phyloP scores from a whole-genome alignment of 768 basidiomycete species.

The Tulasnella sp. region DNA sequence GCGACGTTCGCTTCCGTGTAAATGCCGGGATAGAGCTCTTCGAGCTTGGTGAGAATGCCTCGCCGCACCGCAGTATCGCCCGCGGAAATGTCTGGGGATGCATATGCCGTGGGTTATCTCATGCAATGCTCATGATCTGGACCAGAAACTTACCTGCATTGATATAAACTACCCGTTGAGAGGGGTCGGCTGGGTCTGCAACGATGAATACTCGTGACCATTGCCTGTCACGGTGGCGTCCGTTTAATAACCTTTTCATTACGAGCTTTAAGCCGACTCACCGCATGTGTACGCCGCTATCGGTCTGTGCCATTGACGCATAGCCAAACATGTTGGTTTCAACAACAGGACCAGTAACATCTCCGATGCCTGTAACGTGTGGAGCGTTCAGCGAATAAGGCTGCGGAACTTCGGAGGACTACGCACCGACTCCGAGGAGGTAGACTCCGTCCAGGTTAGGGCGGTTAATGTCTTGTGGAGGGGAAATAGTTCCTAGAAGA shows the following conservation, averaged over 20 bases:
- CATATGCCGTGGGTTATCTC: not conserved
- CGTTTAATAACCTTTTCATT: not conserved
- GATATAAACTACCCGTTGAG: conserved; percentile 62
- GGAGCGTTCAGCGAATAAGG: not conserved
- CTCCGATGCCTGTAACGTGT: conserved; percentile 45
- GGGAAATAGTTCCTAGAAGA: not conserved
- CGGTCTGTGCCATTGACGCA: conserved; percentile 54
- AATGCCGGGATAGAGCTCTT: conserved; percentile 49
- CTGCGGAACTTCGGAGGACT: not conserved
- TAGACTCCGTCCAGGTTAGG: not conserved
- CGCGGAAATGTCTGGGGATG: conserved; percentile 60
- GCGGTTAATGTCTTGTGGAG: not conserved
- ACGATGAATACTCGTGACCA: conserved; percentile 70
- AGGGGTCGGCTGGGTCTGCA: conserved; percentile 48
- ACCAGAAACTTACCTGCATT: conserved; percentile 48
- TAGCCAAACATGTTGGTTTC: conserved; percentile 86
- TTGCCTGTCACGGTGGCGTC: conserved; percentile 31
- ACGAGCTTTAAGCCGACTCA: not conserved
- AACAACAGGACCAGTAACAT: conserved; percentile 71
- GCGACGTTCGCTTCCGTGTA: conserved; percentile 68
- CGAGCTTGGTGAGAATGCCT: conserved; percentile 52
- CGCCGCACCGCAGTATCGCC: conserved; percentile 70
- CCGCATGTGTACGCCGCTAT: conserved; percentile 71
- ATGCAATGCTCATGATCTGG: not conserved
- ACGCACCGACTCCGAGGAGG: conserved; percentile 3